Percentiles rank a stretch among this genome's conserved stretches.
phyloP scores from a whole-genome alignment of 129 eudicot genomes.

The Erigeron canadensis region DNA sequence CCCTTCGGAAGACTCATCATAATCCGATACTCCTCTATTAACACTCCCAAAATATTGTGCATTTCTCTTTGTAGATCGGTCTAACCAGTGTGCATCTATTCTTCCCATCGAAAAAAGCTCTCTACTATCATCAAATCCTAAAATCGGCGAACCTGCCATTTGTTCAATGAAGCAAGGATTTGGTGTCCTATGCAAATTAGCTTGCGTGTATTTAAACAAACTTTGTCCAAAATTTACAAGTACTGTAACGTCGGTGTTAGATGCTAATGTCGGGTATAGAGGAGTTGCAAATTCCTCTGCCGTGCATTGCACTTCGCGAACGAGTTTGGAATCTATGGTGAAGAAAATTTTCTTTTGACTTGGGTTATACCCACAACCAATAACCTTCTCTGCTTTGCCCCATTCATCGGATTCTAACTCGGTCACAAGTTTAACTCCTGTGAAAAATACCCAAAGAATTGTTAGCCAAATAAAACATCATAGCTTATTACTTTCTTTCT shows the following conservation, averaged over 20 bases:
- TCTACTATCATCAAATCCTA: slow-evolving; percentile 75
- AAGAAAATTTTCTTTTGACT: slow-evolving; percentile 70
- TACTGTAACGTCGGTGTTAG: slow-evolving; percentile 46
- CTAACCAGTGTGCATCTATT: slow-evolving; percentile 78
- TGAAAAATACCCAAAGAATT: not conserved
- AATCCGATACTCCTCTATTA: slow-evolving; percentile 45
- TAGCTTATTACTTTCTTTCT: not conserved
- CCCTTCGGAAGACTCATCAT: slow-evolving; percentile 68
- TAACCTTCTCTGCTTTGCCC: slow-evolving; percentile 60
- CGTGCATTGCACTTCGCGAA: slow-evolving; percentile 75
- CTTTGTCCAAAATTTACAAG: slow-evolving; percentile 89
- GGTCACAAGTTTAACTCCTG: slow-evolving; percentile 54
- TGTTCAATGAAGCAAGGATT: slow-evolving; percentile 92
- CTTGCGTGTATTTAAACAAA: slow-evolving; percentile 56
- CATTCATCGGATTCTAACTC: slow-evolving; percentile 55
- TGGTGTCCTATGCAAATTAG: slow-evolving; percentile 73
- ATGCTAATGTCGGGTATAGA: slow-evolving; percentile 68
- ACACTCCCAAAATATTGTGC: slow-evolving; percentile 38
- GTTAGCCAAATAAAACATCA: not conserved
- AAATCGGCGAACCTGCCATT: slow-evolving; percentile 39
- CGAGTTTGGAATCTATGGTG: slow-evolving; percentile 66
- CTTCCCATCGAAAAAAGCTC: slow-evolving; percentile 97
- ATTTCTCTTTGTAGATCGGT: slow-evolving; percentile 55
- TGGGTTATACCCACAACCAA: slow-evolving; percentile 94
- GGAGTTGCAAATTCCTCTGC: slow-evolving; percentile 75